These are phyloP conservation scores for Serpula lacrymans DNA, from an alignment of 768 basidiomycete genomes.

Conservation along the genomic window DNA sequence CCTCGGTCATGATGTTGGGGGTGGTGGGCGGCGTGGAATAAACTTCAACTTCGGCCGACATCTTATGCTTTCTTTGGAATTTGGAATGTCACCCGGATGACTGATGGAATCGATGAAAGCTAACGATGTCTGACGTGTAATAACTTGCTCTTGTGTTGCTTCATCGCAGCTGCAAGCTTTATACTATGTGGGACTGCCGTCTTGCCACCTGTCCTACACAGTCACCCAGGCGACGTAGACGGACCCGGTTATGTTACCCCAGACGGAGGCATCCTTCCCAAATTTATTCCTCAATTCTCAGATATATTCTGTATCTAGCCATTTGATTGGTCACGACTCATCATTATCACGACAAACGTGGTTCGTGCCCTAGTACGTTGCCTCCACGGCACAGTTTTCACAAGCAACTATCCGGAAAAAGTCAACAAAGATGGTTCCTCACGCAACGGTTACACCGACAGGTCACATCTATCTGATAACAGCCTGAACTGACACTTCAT, in stretches of 20 bases:
- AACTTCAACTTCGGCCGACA: constrained; percentile 35
- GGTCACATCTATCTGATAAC: no score
- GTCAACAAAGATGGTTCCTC: constrained; percentile 4
- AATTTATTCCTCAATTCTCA: constrained; percentile 15
- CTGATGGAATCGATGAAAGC: constrained; percentile 9
- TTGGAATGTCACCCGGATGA: constrained; percentile 4
- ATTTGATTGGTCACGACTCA: constrained; percentile 11
- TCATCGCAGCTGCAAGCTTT: constrained; percentile 12
- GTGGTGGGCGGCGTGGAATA: constrained; percentile 43
- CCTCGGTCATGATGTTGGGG: constrained; percentile 7
- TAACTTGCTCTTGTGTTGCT: constrained; percentile 1
- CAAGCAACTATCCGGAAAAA: constrained; percentile 8
- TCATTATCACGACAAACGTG: constrained; percentile 16
- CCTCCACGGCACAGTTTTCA: constrained; percentile 21
- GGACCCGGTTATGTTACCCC: no score
- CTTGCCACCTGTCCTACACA: constrained; percentile 5
- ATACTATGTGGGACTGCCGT: constrained; percentile 19
- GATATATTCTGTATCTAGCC: constrained; percentile 13
- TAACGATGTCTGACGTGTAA: constrained; percentile 4
- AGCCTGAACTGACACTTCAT: no score
- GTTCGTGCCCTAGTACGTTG: no score
- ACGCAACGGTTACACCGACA: constrained; percentile 13
- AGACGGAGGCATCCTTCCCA: constrained; percentile 4
- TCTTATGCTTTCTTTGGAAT: constrained; percentile 15
- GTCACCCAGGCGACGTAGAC: constrained; percentile 25